Conservation (phyloP, 139 green algal genomes). For the Mychonastes homosphaera region DNA sequence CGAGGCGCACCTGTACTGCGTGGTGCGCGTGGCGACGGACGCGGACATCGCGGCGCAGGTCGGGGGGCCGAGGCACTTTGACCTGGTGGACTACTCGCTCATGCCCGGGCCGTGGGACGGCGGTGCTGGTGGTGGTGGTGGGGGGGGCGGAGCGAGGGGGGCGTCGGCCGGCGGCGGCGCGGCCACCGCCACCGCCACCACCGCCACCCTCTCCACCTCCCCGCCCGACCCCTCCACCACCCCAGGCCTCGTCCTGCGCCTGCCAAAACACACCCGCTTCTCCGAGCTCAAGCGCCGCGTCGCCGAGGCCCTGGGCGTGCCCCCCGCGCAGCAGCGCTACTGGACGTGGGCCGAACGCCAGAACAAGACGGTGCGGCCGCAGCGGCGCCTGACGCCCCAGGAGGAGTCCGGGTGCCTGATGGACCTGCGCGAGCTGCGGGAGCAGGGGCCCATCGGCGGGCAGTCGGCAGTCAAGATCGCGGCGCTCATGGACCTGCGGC, state of each 20-base stretch:
- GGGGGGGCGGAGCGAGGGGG: no score
- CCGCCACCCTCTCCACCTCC: no score
- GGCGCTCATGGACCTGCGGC: constrained; percentile 53
- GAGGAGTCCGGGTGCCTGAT: constrained; percentile 37
- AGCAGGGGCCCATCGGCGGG: constrained; percentile 8
- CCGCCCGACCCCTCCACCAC: no score
- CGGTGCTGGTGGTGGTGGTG: no score
- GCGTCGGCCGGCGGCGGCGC: no score
- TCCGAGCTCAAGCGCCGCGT: constrained; percentile 62
- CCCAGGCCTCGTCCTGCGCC: constrained; percentile 45
- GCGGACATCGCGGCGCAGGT: constrained; percentile 47
- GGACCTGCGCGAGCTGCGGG: constrained; percentile 35
- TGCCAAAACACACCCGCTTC: constrained; percentile 73
- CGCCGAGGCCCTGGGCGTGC: constrained; percentile 55
- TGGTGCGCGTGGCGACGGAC: constrained; percentile 43
- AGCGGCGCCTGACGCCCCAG: constrained; percentile 30
- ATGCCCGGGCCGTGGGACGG: no score
- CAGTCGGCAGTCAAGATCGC: no score
- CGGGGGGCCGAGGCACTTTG: constrained; percentile 43
- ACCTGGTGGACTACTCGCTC: constrained; percentile 81
- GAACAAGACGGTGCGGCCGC: constrained; percentile 70
- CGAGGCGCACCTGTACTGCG: constrained; percentile 86
- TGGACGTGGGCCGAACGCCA: constrained; percentile 75
- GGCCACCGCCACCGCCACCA: no score
- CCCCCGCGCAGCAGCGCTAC: constrained; percentile 65